Base-by-base conservation (phyloP, 768 basidiomycete species). In the Macrolepiota fuliginosa region DNA sequence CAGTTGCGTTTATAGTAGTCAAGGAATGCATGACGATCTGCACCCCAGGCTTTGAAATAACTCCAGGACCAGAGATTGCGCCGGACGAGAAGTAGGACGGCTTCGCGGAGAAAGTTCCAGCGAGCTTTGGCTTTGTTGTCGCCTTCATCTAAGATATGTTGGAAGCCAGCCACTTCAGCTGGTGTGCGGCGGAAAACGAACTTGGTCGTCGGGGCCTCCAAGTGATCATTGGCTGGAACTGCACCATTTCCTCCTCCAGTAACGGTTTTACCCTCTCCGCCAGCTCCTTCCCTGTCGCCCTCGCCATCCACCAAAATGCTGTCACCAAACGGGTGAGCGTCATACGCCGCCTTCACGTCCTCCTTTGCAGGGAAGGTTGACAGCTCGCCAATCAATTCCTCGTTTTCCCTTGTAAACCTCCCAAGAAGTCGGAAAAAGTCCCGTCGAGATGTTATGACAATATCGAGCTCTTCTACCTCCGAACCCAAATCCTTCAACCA, bases 311-410 rank as follows among this genome's bases (percentile, higher is more conserved):
- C n/a, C n/a, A n/a, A 19, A n/a, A 6, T 6, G n/a, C 15, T 4
- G n/a, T 42, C 40, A 15, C n/a, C 15, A 47, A 57, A 32, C 4
- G 56, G 56, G 19, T 35, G 29, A 19, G 25, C 2, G 11, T 57
- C 45, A 22, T 46, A 36, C 10, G 42, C 56, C 10, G 24, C 45
- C 22, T 47, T 17, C 12, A 29, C 56, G 11, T 47, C 17, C 13
- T 45, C 56, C 7, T 29, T 15, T 17, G 12, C 42, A 2, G 4
- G 4, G n/a, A 19, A 57, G 4, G 22, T 4, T 15, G 19, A 32
- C 53, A 52, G 60, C 6, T 3, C 12, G 3, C 63, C 63, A 9
- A 29, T 36, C 11, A 63, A 53, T 3, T 50, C 47, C 37, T 55
- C 63, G 3, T 10, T 11, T 35, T 29, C 39, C 17, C 40, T 15